These are phyloP conservation scores for Xylaria sp. DNA, from an alignment of 2,329 filamentous ascomycete genomes.

Conservation along the genomic window DNA sequence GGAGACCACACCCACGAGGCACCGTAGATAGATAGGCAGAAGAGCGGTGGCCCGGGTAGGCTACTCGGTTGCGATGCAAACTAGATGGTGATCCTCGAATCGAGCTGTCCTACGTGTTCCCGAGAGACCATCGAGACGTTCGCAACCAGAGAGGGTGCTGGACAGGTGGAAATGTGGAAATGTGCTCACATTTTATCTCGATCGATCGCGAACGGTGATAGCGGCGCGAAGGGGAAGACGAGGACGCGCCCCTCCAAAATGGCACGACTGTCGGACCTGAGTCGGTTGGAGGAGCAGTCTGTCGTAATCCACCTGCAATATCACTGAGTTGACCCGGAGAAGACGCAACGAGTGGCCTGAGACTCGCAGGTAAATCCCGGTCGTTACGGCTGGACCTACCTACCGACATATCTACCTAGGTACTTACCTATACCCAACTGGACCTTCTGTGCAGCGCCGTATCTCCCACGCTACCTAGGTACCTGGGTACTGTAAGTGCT, in stretches of 20 bases:
- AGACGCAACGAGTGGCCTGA: slow-evolving; percentile 22
- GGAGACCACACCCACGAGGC: not conserved
- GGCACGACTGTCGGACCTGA: not conserved
- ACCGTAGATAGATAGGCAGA: not conserved
- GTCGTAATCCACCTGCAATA: slow-evolving; percentile 23
- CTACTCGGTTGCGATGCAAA: slow-evolving; percentile 1
- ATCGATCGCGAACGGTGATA: not conserved
- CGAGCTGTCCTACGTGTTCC: slow-evolving; percentile 18
- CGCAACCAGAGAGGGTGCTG: not conserved
- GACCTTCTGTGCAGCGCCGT: not conserved
- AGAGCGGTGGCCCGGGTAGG: not conserved
- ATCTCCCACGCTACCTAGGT: not conserved
- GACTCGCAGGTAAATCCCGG: slow-evolving; percentile 33
- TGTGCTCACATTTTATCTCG: slow-evolving; percentile 12
- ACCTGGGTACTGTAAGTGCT: not conserved
- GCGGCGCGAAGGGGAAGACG: slow-evolving; percentile 5
- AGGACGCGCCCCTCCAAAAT: not conserved
- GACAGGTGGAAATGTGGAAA: not conserved
- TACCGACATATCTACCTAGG: not conserved
- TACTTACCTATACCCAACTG: not conserved
- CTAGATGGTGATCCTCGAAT: slow-evolving; percentile 17
- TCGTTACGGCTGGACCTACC: slow-evolving; percentile 10
- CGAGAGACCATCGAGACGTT: not conserved
- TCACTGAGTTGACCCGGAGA: slow-evolving; percentile 2
- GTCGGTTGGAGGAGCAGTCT: slow-evolving; percentile 21